Base-by-base conservation (phyloP, 352 stramenopile species). In the Pythium aquatile region DNA sequence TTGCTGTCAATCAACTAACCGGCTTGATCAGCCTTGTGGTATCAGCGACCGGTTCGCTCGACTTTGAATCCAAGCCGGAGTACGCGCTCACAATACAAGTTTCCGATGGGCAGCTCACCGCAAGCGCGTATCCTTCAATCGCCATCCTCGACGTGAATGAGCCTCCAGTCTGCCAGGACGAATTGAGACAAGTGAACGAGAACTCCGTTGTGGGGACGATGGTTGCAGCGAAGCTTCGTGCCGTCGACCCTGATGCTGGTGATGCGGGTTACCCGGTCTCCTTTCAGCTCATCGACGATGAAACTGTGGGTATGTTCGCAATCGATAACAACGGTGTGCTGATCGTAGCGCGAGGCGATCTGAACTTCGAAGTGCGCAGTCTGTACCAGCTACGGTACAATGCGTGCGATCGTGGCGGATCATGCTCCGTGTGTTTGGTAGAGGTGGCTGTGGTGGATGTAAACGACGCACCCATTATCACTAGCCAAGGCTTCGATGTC, bases 81-180 rank as follows among this genome's bases (percentile, higher is more conserved):
- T 73, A 68, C 53, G n/a, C 17, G 0, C 54, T 70, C 14, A 28
- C 8, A 1, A 47, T 68, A 14, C 29, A 64, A 16, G 70, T 65
- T n/a, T 57, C 42, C 0, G 70, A 76, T 37, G 67, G 63, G 1
- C 5, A 49, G 29, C 47, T 76, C 20, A 58, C 42, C 16, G 35
- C 49, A 1, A 55, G 24, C 1, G 42, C 47, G 2, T 44, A 26
- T 2, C 56, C 70, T 0, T 37, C 65, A 1, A 42, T 76, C 14
- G 9, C 20, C 9, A 37, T 73, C 10, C 44, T 66, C 28, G 70
- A 76, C 44, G 56, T 73, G 24, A 76, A 76, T 30, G 70, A 76
- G 60, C 47, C 70, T 35, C 70, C 70, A 26, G 20, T 51, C 5
- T 76, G 70, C 39, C 9, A 30, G 20, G 26, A 37, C 5, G 16